These are phyloP conservation scores for Arthroderma uncinatum DNA, from an alignment of 2,329 filamentous ascomycete species.

Conservation along the genomic window DNA sequence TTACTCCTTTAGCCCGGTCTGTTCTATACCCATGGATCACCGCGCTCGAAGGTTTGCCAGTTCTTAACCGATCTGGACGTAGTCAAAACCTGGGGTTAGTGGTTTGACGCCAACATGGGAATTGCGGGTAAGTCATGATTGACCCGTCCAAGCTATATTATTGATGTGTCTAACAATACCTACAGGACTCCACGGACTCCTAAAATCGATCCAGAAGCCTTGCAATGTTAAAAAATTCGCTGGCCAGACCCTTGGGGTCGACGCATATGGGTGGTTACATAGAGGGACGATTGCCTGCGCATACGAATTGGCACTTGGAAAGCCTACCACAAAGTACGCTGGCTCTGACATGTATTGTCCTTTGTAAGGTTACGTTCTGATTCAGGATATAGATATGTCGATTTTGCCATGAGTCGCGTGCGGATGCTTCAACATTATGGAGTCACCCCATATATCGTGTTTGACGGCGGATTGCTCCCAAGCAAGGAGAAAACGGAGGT, in stretches of 20 bases:
- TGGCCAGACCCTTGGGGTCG: constrained; percentile 84
- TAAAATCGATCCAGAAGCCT: constrained; percentile 93
- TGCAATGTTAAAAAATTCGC: constrained; percentile 75
- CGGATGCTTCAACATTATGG: constrained; percentile 91
- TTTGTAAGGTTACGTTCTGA: not conserved
- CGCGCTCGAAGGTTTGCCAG: not conserved
- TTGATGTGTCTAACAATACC: constrained; percentile 4
- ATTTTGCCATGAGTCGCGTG: constrained; percentile 80
- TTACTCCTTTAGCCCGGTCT: not conserved
- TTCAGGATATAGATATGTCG: constrained; percentile 57
- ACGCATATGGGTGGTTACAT: constrained; percentile 97
- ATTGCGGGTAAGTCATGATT: constrained; percentile 31
- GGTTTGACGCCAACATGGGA: constrained; percentile 26
- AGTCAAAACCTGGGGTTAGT: constrained; percentile 9
- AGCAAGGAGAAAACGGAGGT: constrained; percentile 84
- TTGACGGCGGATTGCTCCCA: constrained; percentile 89
- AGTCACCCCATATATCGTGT: constrained; percentile 86
- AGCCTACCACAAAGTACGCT: constrained; percentile 72
- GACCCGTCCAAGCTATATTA: not conserved
- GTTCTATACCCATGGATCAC: not conserved
- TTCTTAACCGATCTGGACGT: constrained; percentile 10
- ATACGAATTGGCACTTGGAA: constrained; percentile 76
- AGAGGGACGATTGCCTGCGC: constrained; percentile 83
- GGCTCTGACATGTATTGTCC: not conserved
- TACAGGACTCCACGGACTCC: constrained; percentile 70